A percentile compares a stretch with the other conserved stretches of the same genome.
phyloP scores from a whole-genome alignment of 2,329 filamentous ascomycete species.

The Fonsecaea nubica region DNA sequence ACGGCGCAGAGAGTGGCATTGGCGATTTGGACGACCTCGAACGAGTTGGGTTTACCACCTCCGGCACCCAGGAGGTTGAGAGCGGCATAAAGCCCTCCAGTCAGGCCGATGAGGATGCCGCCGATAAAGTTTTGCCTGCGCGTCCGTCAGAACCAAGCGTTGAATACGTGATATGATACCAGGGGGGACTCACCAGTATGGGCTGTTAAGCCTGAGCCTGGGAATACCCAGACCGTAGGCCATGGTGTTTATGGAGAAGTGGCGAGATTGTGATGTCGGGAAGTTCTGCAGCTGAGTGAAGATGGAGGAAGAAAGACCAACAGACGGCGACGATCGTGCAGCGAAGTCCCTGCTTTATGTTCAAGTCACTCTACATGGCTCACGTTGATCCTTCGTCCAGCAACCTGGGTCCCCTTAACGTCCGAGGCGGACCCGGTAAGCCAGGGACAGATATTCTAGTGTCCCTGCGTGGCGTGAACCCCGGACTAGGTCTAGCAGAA shows the following conservation, averaged over 20 bases:
- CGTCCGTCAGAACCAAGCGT: not conserved
- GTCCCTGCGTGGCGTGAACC: not conserved
- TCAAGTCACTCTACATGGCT: not conserved
- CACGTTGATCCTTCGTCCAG: not conserved
- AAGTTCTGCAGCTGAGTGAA: not conserved
- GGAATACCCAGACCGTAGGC: slow-evolving; percentile 4
- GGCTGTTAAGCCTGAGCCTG: slow-evolving; percentile 5
- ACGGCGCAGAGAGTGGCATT: slow-evolving; percentile 30
- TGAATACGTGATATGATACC: not conserved
- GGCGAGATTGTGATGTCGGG: not conserved
- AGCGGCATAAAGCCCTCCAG: slow-evolving; percentile 22
- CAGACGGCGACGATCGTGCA: not conserved
- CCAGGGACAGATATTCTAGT: not conserved
- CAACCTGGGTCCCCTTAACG: not conserved
- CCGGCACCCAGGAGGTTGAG: slow-evolving; percentile 31
- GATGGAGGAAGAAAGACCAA: not conserved
- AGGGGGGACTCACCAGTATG: not conserved
- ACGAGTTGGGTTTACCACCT: slow-evolving; percentile 26
- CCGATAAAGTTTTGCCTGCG: slow-evolving; percentile 20
- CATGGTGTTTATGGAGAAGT: not conserved
- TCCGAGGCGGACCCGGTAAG: not conserved
- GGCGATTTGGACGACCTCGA: slow-evolving; percentile 21
- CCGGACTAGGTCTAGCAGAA: not conserved
- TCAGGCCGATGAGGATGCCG: slow-evolving; percentile 27
- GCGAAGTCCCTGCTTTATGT: not conserved